Conservation (phyloP, 768 basidiomycete species). For the Tricholoma saponaceum region DNA sequence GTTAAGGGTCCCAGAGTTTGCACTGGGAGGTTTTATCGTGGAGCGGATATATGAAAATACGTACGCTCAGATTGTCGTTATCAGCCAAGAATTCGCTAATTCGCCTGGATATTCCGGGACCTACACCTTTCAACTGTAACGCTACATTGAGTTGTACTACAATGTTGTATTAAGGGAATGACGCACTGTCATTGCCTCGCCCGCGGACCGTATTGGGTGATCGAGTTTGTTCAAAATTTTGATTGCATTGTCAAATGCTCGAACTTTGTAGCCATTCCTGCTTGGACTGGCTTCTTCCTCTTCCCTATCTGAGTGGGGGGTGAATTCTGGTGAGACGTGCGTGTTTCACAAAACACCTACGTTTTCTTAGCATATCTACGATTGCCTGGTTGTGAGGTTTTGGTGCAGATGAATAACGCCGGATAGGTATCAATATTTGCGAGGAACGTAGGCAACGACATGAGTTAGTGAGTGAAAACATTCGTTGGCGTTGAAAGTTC, state of each 20-base stretch:
- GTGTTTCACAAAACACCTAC: conserved; percentile 23
- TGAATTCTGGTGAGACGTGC: not conserved
- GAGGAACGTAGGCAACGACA: conserved; percentile 9
- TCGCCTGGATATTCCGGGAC: conserved; percentile 33
- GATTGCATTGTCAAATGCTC: conserved; percentile 48
- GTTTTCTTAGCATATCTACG: conserved; percentile 34
- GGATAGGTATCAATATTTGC: conserved; percentile 1
- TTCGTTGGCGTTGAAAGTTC: not conserved
- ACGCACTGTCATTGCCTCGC: conserved; percentile 21
- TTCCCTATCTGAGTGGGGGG: conserved; percentile 32
- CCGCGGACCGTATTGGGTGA: conserved; percentile 38
- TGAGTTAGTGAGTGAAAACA: conserved; percentile 1
- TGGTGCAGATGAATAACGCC: conserved; percentile 5
- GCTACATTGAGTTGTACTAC: not conserved
- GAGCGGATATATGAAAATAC: conserved; percentile 1
- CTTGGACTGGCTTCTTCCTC: conserved; percentile 33
- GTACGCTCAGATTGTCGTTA: conserved; percentile 29
- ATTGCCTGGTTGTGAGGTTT: conserved; percentile 20
- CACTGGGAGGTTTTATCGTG: not conserved
- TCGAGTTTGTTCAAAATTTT: conserved; percentile 33
- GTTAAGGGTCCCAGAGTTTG: not conserved
- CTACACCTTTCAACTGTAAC: conserved; percentile 24
- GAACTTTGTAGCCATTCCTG: conserved; percentile 45
- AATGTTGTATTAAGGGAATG: not conserved
- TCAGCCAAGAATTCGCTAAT: conserved; percentile 33